Conservation (phyloP, 2,329 filamentous ascomycete genomes). For the Emydomyces testavorans region DNA sequence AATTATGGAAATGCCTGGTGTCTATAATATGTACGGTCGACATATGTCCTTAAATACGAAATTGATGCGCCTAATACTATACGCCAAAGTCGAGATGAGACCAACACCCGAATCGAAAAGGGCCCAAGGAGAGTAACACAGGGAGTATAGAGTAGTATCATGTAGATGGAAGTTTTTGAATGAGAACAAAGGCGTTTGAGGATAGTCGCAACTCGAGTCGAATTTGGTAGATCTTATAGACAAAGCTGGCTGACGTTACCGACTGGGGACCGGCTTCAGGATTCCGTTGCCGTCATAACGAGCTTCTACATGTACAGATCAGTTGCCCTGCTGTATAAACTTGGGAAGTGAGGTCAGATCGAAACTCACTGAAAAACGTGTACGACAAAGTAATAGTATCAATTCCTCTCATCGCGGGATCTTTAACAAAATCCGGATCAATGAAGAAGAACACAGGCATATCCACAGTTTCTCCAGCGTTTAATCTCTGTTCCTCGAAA, state of each 20-base stretch:
- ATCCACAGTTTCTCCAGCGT: slow-evolving; percentile 91
- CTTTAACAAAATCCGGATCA: slow-evolving; percentile 85
- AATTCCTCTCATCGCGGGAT: slow-evolving; percentile 84
- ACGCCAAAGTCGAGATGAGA: slow-evolving; percentile 2
- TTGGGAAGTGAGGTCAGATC: slow-evolving; percentile 13
- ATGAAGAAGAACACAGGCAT: slow-evolving; percentile 99
- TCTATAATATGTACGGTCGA: slow-evolving; percentile 1
- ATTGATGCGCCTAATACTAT: slow-evolving; percentile 1
- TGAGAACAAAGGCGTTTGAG: too few species aligned
- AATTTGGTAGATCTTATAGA: background rate
- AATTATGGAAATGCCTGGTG: background rate
- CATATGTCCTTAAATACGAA: background rate
- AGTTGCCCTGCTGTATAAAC: background rate
- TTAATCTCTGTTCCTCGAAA: slow-evolving; percentile 90
- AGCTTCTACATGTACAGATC: slow-evolving; percentile 47
- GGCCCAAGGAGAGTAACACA: background rate
- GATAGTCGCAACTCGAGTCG: background rate
- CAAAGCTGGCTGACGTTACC: background rate
- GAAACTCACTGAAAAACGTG: slow-evolving; percentile 85
- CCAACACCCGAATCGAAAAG: background rate
- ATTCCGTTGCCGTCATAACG: slow-evolving; percentile 73
- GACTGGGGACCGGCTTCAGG: slow-evolving; percentile 44
- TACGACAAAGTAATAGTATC: slow-evolving; percentile 94
- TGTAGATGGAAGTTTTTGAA: background rate
- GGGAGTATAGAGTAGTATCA: background rate